Conservation (phyloP, 1,284 basidiomycete species). For the Sanghuangporus sanghuang region DNA sequence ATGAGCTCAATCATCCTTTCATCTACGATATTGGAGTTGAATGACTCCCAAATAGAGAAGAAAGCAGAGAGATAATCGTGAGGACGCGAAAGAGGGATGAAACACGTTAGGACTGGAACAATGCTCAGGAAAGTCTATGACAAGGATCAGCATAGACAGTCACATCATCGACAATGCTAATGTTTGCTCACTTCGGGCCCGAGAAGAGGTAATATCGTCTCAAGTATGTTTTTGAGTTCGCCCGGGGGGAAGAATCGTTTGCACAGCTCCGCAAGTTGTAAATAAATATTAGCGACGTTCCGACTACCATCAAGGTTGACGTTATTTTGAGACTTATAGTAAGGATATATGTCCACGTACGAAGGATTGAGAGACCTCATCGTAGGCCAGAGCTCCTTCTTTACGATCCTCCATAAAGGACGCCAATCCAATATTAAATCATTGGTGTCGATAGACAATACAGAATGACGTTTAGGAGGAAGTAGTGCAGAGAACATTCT, state of each 20-base stretch:
- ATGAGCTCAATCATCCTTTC: constrained; percentile 83
- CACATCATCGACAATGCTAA: not conserved
- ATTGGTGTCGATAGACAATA: constrained; percentile 55
- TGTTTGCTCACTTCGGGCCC: constrained; percentile 50
- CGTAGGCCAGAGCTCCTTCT: constrained; percentile 73
- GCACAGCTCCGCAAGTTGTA: constrained; percentile 68
- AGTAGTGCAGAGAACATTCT: constrained; percentile 71
- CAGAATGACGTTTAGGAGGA: constrained; percentile 42
- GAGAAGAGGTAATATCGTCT: constrained; percentile 61
- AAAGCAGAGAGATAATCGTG: constrained; percentile 68
- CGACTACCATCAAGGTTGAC: constrained; percentile 35
- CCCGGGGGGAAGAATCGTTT: constrained; percentile 63
- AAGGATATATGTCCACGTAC: constrained; percentile 31
- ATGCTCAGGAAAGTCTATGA: constrained; percentile 58
- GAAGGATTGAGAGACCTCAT: constrained; percentile 48
- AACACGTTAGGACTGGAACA: constrained; percentile 69
- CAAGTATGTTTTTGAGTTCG: constrained; percentile 71
- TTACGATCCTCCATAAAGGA: constrained; percentile 65
- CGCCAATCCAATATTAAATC: constrained; percentile 75
- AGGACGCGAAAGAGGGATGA: constrained; percentile 66
- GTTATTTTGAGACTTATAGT: not conserved
- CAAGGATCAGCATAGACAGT: not conserved
- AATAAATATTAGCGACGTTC: constrained; percentile 62
- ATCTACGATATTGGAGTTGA: constrained; percentile 77
- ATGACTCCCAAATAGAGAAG: constrained; percentile 83